These are phyloP conservation scores for Cryptosporidium felis DNA, from an alignment of 169 alveolate genomes.

Conservation along the genomic window DNA sequence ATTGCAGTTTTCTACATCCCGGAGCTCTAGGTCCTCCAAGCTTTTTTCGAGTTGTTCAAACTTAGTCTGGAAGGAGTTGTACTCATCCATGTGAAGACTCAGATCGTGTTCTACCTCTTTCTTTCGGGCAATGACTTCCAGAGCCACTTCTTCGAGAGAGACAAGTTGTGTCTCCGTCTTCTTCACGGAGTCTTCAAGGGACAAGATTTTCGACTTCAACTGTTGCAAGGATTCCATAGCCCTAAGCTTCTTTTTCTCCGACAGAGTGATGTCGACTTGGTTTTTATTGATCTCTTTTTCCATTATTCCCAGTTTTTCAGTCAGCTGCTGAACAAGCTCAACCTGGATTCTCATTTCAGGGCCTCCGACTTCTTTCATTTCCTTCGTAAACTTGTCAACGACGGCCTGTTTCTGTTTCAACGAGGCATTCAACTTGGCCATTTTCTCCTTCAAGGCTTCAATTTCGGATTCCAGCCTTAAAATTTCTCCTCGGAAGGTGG, in stretches of 20 bases:
- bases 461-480: constrained; percentile 18
- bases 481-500: neutral
- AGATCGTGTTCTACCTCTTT: constrained; percentile 51
- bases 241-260: constrained; percentile 55
- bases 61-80: constrained; percentile 50
- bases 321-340: constrained; percentile 17
- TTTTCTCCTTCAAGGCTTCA: neutral
- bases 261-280: constrained; percentile 49
- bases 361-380: constrained; percentile 63
- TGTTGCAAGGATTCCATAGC: constrained; percentile 29
- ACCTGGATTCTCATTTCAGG: constrained; percentile 33
- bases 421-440: neutral
- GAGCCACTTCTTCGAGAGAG: constrained; percentile 68
- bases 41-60: constrained; percentile 72
- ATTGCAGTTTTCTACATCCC: neutral
- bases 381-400: constrained; percentile 17
- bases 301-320: neutral
- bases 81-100: neutral
- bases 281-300: constrained; percentile 9
- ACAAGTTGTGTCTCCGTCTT: constrained; percentile 8
- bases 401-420: constrained; percentile 2
- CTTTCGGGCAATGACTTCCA: constrained; percentile 53
- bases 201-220: neutral
- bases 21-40: constrained; percentile 72
- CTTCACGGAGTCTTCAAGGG: constrained; percentile 3